Percentiles rank a stretch among this genome's conserved stretches.
Conservation (phyloP, 345 rosid species). For the Cardiospermum halicacabum region DNA sequence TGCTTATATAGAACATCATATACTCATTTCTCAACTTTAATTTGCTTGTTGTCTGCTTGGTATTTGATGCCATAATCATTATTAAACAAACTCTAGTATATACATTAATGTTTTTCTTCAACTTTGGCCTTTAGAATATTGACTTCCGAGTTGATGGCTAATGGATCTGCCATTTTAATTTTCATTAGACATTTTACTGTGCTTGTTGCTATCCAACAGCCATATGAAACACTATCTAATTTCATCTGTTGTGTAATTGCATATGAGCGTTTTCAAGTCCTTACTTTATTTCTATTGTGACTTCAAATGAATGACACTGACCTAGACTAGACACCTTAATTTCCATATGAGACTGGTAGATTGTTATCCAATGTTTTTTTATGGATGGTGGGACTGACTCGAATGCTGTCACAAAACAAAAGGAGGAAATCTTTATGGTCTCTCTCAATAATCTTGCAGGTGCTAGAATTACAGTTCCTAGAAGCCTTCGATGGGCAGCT, state of each 20-base stretch:
- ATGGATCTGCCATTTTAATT: not conserved
- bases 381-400: too few species aligned
- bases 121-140: not conserved
- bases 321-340: too few species aligned
- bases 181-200: not conserved
- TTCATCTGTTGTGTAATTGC: too few species aligned
- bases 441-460: slow-evolving; percentile 32
- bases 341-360: too few species aligned
- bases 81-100: not conserved
- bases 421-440: not conserved
- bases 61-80: not conserved
- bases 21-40: not conserved
- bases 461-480: slow-evolving; percentile 55
- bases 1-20: not conserved
- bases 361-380: too few species aligned
- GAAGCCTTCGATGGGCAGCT: slow-evolving; percentile 83
- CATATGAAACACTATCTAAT: too few species aligned
- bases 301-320: too few species aligned
- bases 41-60: not conserved
- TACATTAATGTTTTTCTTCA: not conserved
- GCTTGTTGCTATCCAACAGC: too few species aligned
- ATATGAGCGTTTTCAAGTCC: too few species aligned
- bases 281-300: too few species aligned
- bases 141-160: not conserved
- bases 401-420: not conserved